These are phyloP conservation scores for Skeletonema marinoi DNA, from an alignment of 108 stramenopile species.

Conservation along the genomic window DNA sequence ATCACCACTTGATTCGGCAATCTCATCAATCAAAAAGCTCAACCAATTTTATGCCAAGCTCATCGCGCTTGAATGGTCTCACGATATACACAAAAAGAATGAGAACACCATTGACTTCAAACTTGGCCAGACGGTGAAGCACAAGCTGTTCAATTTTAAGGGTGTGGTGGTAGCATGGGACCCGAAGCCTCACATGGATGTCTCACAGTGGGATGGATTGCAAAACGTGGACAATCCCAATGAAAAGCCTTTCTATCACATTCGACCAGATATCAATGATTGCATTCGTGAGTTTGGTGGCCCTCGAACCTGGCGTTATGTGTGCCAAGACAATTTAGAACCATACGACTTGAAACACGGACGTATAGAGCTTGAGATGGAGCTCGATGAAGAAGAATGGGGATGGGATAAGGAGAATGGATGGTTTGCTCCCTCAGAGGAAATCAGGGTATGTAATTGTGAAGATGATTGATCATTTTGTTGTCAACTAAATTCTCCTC, in stretches of 20 bases:
- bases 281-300: slow-evolving; percentile 71
- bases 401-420: slow-evolving; percentile 29
- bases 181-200: slow-evolving; percentile 65
- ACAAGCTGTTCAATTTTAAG: slow-evolving; percentile 76
- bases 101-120: slow-evolving; percentile 50
- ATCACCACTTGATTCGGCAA: slow-evolving; percentile 15
- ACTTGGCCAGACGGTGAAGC: slow-evolving; percentile 71
- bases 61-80: slow-evolving; percentile 52
- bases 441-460: slow-evolving; percentile 36
- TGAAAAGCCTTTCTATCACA: slow-evolving; percentile 78
- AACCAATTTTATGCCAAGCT: slow-evolving; percentile 53
- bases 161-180: slow-evolving; percentile 83
- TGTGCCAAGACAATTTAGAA: slow-evolving; percentile 79
- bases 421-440: slow-evolving; percentile 46
- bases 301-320: slow-evolving; percentile 69
- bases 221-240: slow-evolving; percentile 65
- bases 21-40: slow-evolving; percentile 46
- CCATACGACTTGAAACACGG: slow-evolving; percentile 40
- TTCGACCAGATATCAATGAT: slow-evolving; percentile 72
- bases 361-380: slow-evolving; percentile 61
- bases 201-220: slow-evolving; percentile 81
- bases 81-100: slow-evolving; percentile 44
- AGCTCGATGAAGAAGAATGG: slow-evolving; percentile 61
- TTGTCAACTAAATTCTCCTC: background rate
- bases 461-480: background rate